Percentiles rank a stretch among this genome's conserved stretches.
phyloP scores from a whole-genome alignment of 2,329 filamentous ascomycete species.

The Phyllachora maydis region DNA sequence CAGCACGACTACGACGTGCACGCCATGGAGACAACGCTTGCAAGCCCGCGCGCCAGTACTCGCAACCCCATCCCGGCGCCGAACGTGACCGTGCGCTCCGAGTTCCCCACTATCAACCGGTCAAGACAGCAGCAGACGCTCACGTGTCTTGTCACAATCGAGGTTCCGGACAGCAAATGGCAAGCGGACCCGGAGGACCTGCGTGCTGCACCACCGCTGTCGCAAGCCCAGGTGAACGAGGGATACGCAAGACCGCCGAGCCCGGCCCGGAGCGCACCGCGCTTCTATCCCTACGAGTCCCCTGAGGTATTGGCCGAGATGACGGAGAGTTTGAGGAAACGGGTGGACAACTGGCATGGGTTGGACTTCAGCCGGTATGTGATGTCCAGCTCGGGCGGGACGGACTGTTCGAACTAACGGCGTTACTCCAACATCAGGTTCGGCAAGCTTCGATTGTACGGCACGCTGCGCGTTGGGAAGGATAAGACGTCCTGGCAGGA shows the following conservation, averaged over 20 bases:
- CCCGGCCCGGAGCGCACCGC: slow-evolving; percentile 31
- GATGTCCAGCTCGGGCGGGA: background rate
- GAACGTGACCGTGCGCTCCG: slow-evolving; percentile 82
- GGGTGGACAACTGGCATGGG: slow-evolving; percentile 98
- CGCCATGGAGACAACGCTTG: slow-evolving; percentile 76
- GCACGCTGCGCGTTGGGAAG: slow-evolving; percentile 82
- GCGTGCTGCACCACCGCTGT: slow-evolving; percentile 24
- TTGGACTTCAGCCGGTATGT: slow-evolving; percentile 65
- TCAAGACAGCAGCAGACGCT: slow-evolving; percentile 88
- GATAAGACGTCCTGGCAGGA: slow-evolving; percentile 96
- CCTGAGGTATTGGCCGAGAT: slow-evolving; percentile 62
- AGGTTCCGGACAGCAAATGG: slow-evolving; percentile 88
- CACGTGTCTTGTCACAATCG: slow-evolving; percentile 83
- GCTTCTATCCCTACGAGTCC: slow-evolving; percentile 53
- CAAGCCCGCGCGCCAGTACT: slow-evolving; percentile 47
- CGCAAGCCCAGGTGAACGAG: slow-evolving; percentile 22
- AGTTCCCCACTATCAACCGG: slow-evolving; percentile 83
- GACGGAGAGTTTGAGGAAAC: slow-evolving; percentile 61
- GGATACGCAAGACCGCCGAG: slow-evolving; percentile 35
- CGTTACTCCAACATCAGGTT: slow-evolving; percentile 41
- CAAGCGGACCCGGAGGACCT: slow-evolving; percentile 66
- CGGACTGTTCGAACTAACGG: slow-evolving; percentile 7
- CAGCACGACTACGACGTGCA: slow-evolving; percentile 92
- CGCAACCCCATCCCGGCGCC: slow-evolving; percentile 83
- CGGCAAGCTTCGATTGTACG: slow-evolving; percentile 76